phyloP scores from a whole-genome alignment of 331 rosid genomes.

The Saraca asoca region DNA sequence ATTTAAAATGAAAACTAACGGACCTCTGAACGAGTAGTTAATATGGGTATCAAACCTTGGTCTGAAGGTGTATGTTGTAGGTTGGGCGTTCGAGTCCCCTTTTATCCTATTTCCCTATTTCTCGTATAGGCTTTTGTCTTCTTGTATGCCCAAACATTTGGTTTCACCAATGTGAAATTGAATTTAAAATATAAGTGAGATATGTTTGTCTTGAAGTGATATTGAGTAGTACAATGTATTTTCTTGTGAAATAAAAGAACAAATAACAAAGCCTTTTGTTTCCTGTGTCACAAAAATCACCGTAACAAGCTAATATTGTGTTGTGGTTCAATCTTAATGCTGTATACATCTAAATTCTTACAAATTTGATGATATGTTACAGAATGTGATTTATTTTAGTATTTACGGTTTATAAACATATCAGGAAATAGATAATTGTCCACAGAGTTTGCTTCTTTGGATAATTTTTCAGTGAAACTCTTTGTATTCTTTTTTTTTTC shows the following conservation, averaged over 20 bases:
- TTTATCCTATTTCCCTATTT: too few species aligned
- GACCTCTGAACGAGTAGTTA: too few species aligned
- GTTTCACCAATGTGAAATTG: background rate
- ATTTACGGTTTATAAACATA: slow-evolving; percentile 16
- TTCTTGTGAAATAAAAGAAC: slow-evolving; percentile 23
- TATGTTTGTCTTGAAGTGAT: slow-evolving; percentile 24
- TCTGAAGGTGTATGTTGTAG: too few species aligned
- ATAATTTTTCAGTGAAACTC: background rate
- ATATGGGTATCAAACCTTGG: too few species aligned
- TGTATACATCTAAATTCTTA: slow-evolving; percentile 12
- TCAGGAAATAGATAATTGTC: slow-evolving; percentile 7
- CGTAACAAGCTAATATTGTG: slow-evolving; percentile 3
- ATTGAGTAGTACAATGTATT: slow-evolving; percentile 8
- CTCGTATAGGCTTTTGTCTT: too few species aligned
- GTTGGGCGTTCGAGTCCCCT: too few species aligned
- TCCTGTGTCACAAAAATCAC: slow-evolving; percentile 24
- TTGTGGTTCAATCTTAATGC: slow-evolving; percentile 5
- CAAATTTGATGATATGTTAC: slow-evolving; percentile 8
- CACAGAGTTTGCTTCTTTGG: slow-evolving; percentile 1
- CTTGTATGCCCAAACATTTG: too few species aligned
- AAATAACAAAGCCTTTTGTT: slow-evolving; percentile 2
- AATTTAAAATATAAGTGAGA: background rate
- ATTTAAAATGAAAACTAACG: background rate
- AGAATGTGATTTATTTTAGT: slow-evolving; percentile 21
- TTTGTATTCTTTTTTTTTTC: slow-evolving; percentile 12